phyloP scores from a whole-genome alignment of 2,329 filamentous ascomycete genomes.

The Aspergillus sp. region DNA sequence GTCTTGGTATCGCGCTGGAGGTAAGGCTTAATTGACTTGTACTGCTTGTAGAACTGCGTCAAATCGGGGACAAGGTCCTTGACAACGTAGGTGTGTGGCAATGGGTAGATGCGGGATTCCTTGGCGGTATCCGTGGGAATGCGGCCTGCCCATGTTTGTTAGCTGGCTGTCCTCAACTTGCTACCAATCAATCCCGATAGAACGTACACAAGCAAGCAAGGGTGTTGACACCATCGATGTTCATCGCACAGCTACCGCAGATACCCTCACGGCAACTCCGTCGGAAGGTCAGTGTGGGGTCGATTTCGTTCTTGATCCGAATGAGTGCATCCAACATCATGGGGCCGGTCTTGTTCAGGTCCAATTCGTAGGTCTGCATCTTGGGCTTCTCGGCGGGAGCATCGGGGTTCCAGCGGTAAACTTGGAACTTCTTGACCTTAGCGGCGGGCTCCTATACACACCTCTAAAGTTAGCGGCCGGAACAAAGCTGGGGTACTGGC shows the following conservation, averaged over 20 bases:
- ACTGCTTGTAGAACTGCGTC: constrained; percentile 99
- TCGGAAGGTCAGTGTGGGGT: constrained; percentile 94
- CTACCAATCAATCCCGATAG: neutral
- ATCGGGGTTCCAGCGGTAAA: constrained; percentile 99
- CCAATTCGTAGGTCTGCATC: constrained; percentile 93
- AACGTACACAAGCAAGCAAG: constrained; percentile 92
- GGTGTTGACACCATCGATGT: constrained; percentile 98
- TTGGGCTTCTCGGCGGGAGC: constrained; percentile 85
- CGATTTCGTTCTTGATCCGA: constrained; percentile 98
- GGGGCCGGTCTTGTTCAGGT: constrained; percentile 97
- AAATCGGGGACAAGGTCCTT: constrained; percentile 98
- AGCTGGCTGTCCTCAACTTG: constrained; percentile 1
- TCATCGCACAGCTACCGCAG: constrained; percentile 98
- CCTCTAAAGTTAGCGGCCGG: neutral
- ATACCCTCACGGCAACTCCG: constrained; percentile 97
- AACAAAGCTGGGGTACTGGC: neutral
- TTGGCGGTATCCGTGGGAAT: constrained; percentile 80
- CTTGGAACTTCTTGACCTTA: constrained; percentile 89
- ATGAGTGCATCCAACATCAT: constrained; percentile 98
- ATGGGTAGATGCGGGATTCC: constrained; percentile 92
- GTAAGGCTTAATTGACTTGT: constrained; percentile 99
- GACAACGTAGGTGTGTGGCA: constrained; percentile 98
- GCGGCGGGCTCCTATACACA: constrained; percentile 57
- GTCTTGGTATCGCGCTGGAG: constrained; percentile 85
- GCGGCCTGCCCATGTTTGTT: constrained; percentile 62